phyloP scores from a whole-genome alignment of 192 early-diverging fungal species.

The Backusella macrospora region DNA sequence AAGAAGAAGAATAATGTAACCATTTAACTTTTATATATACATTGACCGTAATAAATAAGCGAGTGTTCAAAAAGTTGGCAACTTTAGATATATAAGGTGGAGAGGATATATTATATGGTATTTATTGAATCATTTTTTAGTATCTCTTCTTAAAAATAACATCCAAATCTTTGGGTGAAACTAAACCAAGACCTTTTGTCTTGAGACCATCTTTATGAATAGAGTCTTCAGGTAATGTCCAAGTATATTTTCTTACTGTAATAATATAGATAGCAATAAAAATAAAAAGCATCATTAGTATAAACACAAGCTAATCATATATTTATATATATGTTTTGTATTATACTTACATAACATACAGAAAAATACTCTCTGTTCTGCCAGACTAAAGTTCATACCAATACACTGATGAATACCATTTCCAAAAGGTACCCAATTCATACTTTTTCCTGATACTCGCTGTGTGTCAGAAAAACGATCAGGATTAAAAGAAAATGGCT shows the following conservation, averaged over 20 bases:
- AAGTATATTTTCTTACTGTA: constrained; percentile 29
- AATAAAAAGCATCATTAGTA: no score
- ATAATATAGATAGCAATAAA: not conserved
- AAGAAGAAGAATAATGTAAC: no score
- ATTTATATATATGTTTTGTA: not conserved
- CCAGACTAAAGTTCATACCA: constrained; percentile 62
- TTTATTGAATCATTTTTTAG: not conserved
- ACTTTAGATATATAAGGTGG: no score
- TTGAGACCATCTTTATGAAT: constrained; percentile 28
- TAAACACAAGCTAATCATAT: not conserved
- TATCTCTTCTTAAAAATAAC: not conserved
- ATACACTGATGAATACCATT: constrained; percentile 59
- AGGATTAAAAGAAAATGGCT: constrained; percentile 27
- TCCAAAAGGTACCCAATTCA: constrained; percentile 59
- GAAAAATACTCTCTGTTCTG: constrained; percentile 60
- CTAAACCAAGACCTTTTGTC: not conserved
- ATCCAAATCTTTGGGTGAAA: not conserved
- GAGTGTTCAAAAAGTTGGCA: no score
- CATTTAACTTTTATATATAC: no score
- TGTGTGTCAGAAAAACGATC: constrained; percentile 26
- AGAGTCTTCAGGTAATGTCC: constrained; percentile 18
- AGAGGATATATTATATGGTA: no score
- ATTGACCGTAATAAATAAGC: no score
- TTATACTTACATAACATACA: constrained; percentile 41
- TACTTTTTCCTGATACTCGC: constrained; percentile 11